A percentile compares a stretch with the other conserved stretches of the same genome.
Evolutionary conservation across 1,284 basidiomycete species (phyloP).

Genomic region (Caloboletus firmus): DNA sequence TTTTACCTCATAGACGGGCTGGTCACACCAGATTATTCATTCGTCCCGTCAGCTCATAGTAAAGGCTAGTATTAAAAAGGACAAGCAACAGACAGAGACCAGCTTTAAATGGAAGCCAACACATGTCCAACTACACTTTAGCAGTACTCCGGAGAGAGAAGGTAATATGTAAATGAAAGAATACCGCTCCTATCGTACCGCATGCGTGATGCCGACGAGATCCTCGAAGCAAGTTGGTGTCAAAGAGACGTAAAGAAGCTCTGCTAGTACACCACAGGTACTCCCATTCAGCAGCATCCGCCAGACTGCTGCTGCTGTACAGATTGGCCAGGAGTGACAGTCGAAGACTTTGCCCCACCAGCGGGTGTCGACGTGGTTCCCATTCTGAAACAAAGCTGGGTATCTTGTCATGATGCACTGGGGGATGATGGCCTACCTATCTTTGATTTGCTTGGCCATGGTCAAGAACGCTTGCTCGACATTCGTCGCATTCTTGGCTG

Average conservation of each 20-base stretch:
- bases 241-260: slow-evolving; percentile 14
- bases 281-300: slow-evolving; percentile 52
- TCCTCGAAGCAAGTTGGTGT: slow-evolving; percentile 19
- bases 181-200: slow-evolving; percentile 36
- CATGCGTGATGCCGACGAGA: slow-evolving; percentile 32
- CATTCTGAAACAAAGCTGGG: slow-evolving; percentile 52
- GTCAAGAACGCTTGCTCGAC: slow-evolving; percentile 99
- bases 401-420: background rate
- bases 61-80: slow-evolving; percentile 30
- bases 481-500: slow-evolving; percentile 97
- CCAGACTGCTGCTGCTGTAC: slow-evolving; percentile 53
- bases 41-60: too few species aligned
- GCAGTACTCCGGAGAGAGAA: slow-evolving; percentile 29
- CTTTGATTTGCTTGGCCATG: slow-evolving; percentile 99
- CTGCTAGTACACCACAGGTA: slow-evolving; percentile 19
- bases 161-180: slow-evolving; percentile 36
- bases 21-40: too few species aligned
- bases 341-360: slow-evolving; percentile 68
- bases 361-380: slow-evolving; percentile 71
- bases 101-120: slow-evolving; percentile 30
- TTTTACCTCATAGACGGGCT: too few species aligned
- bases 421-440: slow-evolving; percentile 64
- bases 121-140: slow-evolving; percentile 28
- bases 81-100: slow-evolving; percentile 32
- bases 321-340: slow-evolving; percentile 51